These are phyloP conservation scores for Phytophthora europaea DNA, from an alignment of 352 stramenopile genomes.

Conservation along the genomic window DNA sequence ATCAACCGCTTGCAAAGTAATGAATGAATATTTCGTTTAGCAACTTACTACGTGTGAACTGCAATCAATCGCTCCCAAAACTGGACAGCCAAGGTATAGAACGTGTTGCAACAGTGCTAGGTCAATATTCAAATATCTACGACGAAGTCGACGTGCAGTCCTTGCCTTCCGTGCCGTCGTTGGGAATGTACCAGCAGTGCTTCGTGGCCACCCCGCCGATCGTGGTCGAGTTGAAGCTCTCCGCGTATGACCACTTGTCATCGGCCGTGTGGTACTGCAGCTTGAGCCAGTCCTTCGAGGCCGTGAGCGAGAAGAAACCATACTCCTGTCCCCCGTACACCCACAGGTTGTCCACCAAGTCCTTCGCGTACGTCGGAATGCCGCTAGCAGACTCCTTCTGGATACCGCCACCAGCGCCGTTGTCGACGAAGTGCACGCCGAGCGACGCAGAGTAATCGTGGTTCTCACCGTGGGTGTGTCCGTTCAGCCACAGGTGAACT, in stretches of 20 bases:
- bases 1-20: neutral
- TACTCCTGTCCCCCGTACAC: slow-evolving; percentile 65
- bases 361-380: slow-evolving; percentile 61
- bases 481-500: slow-evolving; percentile 51
- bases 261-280: slow-evolving; percentile 75
- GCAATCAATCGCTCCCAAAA: neutral
- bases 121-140: slow-evolving; percentile 12
- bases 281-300: slow-evolving; percentile 70
- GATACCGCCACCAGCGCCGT: slow-evolving; percentile 75
- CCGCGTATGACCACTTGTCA: slow-evolving; percentile 58
- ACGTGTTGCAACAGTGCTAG: slow-evolving; percentile 2
- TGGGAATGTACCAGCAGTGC: slow-evolving; percentile 80
- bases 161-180: slow-evolving; percentile 46
- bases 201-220: slow-evolving; percentile 58
- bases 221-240: slow-evolving; percentile 51
- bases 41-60: neutral
- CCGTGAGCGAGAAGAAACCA: slow-evolving; percentile 67
- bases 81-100: neutral
- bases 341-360: slow-evolving; percentile 71
- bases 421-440: slow-evolving; percentile 76
- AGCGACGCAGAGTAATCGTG: slow-evolving; percentile 63
- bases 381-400: slow-evolving; percentile 72
- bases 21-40: neutral
- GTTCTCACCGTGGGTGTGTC: slow-evolving; percentile 72
- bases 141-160: slow-evolving; percentile 33